Evolutionary conservation across 2,329 filamentous ascomycete species (phyloP).

Genomic region (Beauveria asiatica): DNA sequence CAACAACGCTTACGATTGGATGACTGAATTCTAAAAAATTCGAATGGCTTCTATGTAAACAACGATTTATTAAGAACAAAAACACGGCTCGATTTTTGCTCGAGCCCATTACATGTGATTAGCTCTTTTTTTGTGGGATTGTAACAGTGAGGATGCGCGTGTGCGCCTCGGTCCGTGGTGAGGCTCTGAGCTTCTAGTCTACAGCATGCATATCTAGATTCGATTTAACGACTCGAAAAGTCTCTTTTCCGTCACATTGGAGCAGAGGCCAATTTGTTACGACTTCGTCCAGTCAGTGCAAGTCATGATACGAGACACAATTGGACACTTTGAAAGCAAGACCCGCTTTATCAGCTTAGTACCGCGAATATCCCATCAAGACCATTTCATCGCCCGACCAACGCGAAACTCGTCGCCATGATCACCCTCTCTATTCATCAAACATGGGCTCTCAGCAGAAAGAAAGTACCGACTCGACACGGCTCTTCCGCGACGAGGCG

Average conservation of each 20-base stretch:
- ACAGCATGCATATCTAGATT: too few relatives aligned
- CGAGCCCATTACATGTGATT: too few relatives aligned
- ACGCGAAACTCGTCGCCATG: not conserved
- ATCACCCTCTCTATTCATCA: not conserved
- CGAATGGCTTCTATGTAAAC: too few relatives aligned
- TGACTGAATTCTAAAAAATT: too few relatives aligned
- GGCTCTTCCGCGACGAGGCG: constrained; percentile 22
- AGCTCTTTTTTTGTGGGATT: too few relatives aligned
- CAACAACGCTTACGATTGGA: too few relatives aligned
- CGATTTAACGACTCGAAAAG: not conserved
- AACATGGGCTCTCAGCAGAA: not conserved
- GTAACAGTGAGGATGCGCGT: too few relatives aligned
- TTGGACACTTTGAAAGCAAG: constrained; percentile 26
- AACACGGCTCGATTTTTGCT: too few relatives aligned
- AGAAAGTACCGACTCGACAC: not conserved
- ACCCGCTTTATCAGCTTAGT: constrained; percentile 14
- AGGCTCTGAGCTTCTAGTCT: too few relatives aligned
- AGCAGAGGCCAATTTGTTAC: not conserved
- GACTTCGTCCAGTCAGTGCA: not conserved
- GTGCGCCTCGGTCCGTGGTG: too few relatives aligned
- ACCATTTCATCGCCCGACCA: not conserved
- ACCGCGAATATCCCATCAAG: not conserved
- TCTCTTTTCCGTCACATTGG: not conserved
- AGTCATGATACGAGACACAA: constrained; percentile 4
- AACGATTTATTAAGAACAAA: too few relatives aligned